Percentiles rank a stretch among this genome's conserved stretches.
These are phyloP conservation scores for Leishmania martiniquensis DNA, from an alignment of 208 protist species.

Conservation along the genomic window DNA sequence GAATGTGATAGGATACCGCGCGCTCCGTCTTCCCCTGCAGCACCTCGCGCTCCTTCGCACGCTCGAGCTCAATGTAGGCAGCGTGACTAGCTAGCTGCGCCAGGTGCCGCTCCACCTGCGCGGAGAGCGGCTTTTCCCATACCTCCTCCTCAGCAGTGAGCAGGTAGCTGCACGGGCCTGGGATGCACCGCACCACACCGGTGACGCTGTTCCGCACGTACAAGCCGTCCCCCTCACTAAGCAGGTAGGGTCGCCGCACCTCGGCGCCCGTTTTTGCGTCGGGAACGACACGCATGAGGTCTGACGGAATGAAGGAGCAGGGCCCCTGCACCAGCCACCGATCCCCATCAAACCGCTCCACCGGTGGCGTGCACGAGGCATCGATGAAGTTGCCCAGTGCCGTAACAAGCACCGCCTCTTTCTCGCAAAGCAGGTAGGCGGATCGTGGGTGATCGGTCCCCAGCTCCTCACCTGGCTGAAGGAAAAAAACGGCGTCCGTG, in stretches of 20 bases:
- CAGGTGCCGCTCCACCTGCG: conserved; percentile 49
- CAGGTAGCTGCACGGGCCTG: conserved; percentile 77
- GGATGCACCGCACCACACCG: conserved; percentile 69
- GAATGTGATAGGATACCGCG: conserved; percentile 93
- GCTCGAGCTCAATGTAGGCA: conserved; percentile 43
- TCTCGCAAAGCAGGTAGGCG: conserved; percentile 75
- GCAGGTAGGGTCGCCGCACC: conserved; percentile 52
- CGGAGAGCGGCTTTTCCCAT: conserved; percentile 81
- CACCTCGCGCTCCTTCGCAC: conserved; percentile 10
- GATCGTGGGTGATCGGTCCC: conserved; percentile 51
- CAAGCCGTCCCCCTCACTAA: conserved; percentile 76
- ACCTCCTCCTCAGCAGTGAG: conserved; percentile 78
- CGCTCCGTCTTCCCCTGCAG: conserved; percentile 35
- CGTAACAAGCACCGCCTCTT: conserved; percentile 85
- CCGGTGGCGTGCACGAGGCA: conserved; percentile 13
- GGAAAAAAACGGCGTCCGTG: conserved; percentile 87
- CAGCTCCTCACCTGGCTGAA: conserved; percentile 78
- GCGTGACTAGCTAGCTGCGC: conserved; percentile 43
- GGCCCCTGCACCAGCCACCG: conserved; percentile 92
- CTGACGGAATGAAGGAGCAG: conserved; percentile 71
- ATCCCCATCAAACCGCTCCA: conserved; percentile 76
- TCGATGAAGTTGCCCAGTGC: conserved; percentile 77
- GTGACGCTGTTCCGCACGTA: conserved; percentile 81
- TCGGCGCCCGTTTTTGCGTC: conserved; percentile 38
- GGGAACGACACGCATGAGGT: conserved; percentile 41